These are phyloP conservation scores for Avena eriantha DNA, from an alignment of 176 grass and related monocot genomes.

Conservation along the genomic window DNA sequence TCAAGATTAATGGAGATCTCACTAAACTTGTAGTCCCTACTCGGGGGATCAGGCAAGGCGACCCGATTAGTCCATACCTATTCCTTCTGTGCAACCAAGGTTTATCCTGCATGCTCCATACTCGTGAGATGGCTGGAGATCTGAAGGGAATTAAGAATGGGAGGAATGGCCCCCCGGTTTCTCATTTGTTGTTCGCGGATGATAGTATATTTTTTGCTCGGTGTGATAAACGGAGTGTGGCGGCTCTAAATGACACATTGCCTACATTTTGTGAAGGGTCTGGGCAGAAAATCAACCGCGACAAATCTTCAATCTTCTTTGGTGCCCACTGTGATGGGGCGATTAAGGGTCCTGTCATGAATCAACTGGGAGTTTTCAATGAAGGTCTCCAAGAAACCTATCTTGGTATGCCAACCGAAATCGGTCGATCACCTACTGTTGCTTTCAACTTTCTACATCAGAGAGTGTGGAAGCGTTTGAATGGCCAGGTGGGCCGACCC, in stretches of 20 bases:
- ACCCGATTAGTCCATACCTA: no score
- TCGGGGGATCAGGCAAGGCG: no score
- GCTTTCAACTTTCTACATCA: not conserved
- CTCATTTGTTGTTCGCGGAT: not conserved
- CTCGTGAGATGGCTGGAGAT: no score
- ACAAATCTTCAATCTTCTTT: not conserved
- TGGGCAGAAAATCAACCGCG: not conserved
- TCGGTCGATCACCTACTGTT: not conserved
- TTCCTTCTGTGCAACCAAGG: no score
- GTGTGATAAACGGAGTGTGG: not conserved
- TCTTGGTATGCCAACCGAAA: not conserved
- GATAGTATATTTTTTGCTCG: not conserved
- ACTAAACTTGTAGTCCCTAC: no score
- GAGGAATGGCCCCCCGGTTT: not conserved
- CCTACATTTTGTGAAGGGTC: not conserved
- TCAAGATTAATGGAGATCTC: no score
- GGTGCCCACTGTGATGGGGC: not conserved
- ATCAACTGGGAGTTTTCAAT: not conserved
- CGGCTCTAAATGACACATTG: not conserved
- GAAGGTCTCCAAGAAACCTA: not conserved
- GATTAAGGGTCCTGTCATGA: not conserved
- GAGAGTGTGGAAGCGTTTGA: not conserved
- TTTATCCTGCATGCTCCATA: no score
- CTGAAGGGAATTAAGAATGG: not conserved
- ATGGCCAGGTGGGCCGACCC: no score